Conservation (phyloP, 2,329 filamentous ascomycete species). For the Fusarium scirpi region DNA sequence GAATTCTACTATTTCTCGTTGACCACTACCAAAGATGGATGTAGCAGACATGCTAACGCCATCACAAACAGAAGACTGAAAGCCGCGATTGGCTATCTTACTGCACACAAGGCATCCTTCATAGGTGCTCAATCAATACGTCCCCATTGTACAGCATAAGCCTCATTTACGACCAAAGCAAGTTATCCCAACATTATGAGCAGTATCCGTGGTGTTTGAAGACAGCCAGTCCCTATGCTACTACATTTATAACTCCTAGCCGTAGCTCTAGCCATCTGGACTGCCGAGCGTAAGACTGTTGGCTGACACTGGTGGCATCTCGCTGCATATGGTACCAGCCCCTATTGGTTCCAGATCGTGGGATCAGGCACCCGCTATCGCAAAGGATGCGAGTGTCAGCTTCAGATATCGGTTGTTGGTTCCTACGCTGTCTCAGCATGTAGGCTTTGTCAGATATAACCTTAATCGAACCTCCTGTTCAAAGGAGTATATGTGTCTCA, state of each 20-base stretch:
- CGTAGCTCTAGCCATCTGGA: background rate
- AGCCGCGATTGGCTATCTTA: background rate
- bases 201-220: no score
- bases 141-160: background rate
- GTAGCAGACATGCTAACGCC: background rate
- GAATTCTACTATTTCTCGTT: background rate
- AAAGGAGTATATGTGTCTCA: background rate
- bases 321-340: background rate
- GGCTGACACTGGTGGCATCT: background rate
- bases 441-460: slow-evolving; percentile 12
- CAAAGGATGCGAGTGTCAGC: slow-evolving; percentile 1
- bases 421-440: background rate
- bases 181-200: no score
- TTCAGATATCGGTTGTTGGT: background rate
- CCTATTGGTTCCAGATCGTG: slow-evolving; percentile 12
- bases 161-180: background rate
- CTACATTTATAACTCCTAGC: no score
- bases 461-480: slow-evolving; percentile 23
- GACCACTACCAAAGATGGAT: background rate
- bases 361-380: background rate
- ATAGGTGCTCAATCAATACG: background rate
- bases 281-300: background rate
- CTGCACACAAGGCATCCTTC: background rate
- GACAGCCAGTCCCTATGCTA: no score
- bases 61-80: no score